phyloP scores from a whole-genome alignment of 331 rosid species.

The Quercus phellos region DNA sequence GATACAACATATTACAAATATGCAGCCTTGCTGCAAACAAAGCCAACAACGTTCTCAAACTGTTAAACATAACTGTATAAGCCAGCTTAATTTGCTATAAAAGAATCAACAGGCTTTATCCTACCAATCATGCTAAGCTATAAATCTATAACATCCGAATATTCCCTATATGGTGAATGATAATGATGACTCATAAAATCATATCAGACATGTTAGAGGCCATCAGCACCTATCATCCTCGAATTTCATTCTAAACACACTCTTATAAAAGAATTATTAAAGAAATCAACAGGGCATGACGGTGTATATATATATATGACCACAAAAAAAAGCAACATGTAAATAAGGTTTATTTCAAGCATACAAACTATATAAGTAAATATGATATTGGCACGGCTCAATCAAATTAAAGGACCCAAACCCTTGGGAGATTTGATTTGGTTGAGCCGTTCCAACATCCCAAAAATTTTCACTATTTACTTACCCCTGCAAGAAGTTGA shows the following conservation, averaged over 20 bases:
- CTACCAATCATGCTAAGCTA: neutral
- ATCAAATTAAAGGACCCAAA: constrained; percentile 58
- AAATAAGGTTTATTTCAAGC: neutral
- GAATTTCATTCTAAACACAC: neutral
- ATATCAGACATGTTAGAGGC: neutral
- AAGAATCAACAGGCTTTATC: neutral
- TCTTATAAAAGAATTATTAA: neutral
- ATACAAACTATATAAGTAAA: neutral
- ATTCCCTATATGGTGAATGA: neutral
- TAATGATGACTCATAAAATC: neutral
- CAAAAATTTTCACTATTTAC: neutral
- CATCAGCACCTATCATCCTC: neutral
- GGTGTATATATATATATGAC: neutral
- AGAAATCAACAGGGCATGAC: neutral
- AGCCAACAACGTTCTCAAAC: too few relatives aligned
- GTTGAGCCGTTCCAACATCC: constrained; percentile 72
- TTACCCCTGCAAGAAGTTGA: neutral
- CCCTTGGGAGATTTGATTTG: constrained; percentile 55
- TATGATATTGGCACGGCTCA: constrained; percentile 87
- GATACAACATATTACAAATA: too few relatives aligned
- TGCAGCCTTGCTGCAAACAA: too few relatives aligned
- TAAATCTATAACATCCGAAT: neutral
- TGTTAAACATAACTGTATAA: too few relatives aligned
- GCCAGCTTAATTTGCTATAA: neutral
- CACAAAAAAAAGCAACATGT: neutral